Evolutionary conservation across 2,329 filamentous ascomycete genomes (phyloP).

Genomic region (Colletotrichum karsti): DNA sequence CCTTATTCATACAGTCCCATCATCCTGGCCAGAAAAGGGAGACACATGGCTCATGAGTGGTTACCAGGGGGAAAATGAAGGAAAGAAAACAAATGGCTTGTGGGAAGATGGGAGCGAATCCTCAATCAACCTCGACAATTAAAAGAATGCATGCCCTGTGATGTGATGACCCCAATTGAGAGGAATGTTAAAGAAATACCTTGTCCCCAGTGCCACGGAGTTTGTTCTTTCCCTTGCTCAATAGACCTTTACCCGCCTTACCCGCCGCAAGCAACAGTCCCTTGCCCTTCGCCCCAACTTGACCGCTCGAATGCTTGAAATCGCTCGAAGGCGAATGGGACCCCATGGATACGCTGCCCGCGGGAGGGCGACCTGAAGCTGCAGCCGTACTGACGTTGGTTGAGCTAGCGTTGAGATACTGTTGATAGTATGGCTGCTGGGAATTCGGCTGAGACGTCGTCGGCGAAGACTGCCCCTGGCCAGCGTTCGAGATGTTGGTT

Average conservation of each 20-base stretch:
- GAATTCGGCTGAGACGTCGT: conserved; percentile 34
- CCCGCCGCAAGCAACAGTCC: conserved; percentile 88
- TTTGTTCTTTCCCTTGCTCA: conserved; percentile 90
- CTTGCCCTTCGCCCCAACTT: conserved; percentile 86
- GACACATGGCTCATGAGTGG: conserved; percentile 19
- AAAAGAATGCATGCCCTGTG: conserved; percentile 33
- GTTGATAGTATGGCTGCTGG: conserved; percentile 64
- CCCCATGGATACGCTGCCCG: conserved; percentile 44
- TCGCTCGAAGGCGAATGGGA: conserved; percentile 51
- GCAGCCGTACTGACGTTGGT: conserved; percentile 40
- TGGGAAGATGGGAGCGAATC: conserved; percentile 13
- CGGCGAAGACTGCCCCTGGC: conserved; percentile 26
- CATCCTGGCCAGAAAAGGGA: conserved; percentile 39
- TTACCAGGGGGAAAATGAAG: conserved; percentile 30
- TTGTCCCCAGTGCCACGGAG: conserved; percentile 80
- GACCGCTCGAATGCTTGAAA: conserved; percentile 64
- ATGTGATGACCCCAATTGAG: conserved; percentile 31
- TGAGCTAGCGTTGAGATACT: conserved; percentile 61
- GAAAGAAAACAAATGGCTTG: conserved; percentile 25
- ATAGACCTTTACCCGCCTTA: conserved; percentile 88
- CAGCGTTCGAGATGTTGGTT: conserved; percentile 27
- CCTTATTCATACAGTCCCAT: conserved; percentile 50
- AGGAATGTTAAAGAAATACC: conserved; percentile 78
- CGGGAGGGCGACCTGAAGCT: conserved; percentile 37
- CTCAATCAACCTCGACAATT: conserved; percentile 24